Evolutionary conservation across 2,329 filamentous ascomycete species (phyloP).

Genomic region (Colletotrichum camelliae): DNA sequence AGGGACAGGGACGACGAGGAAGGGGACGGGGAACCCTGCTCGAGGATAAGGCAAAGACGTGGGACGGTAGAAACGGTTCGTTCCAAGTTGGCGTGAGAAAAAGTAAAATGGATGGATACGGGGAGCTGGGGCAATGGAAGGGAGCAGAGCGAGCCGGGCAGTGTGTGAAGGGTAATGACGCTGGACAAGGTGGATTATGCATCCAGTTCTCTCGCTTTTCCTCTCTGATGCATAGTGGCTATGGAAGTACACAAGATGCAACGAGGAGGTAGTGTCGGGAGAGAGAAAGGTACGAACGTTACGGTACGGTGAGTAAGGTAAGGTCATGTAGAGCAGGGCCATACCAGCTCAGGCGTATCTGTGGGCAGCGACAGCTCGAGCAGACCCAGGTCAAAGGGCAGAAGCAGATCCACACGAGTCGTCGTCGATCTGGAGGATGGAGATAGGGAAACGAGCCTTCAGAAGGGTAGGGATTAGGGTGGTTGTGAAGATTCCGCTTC

Average conservation of each 20-base stretch:
- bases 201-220: not conserved
- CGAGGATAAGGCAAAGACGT: constrained; percentile 18
- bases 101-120: constrained; percentile 16
- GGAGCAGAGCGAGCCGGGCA: not conserved
- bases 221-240: not conserved
- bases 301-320: not conserved
- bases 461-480: not conserved
- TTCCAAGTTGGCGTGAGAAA: constrained; percentile 17
- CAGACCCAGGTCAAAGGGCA: constrained; percentile 4
- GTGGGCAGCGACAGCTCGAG: constrained; percentile 5
- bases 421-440: not conserved
- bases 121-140: constrained; percentile 4
- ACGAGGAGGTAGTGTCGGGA: not conserved
- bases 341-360: constrained; percentile 10
- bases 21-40: not conserved
- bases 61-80: constrained; percentile 22
- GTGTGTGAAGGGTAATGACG: not conserved
- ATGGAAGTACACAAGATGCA: not conserved
- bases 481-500: not conserved
- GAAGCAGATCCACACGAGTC: not conserved
- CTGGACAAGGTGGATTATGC: not conserved
- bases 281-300: not conserved
- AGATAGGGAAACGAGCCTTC: not conserved
- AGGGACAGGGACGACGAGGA: not conserved
- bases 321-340: not conserved